A percentile compares a stretch with the other conserved stretches of the same genome.
phyloP scores from a whole-genome alignment of 2,329 filamentous ascomycete genomes.

The Ceratocystis cubensis region DNA sequence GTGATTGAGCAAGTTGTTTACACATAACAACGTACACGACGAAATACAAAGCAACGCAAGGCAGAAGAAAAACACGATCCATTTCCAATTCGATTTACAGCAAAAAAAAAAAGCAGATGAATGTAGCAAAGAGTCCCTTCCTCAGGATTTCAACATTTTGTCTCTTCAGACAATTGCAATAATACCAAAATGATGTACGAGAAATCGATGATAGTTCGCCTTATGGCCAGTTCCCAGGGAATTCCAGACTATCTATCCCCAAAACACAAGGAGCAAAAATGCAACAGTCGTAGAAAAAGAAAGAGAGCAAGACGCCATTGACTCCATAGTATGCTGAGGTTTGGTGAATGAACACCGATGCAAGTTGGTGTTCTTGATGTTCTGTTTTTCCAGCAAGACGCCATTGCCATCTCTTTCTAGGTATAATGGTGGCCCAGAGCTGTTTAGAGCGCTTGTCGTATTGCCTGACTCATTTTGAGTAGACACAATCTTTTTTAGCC shows the following conservation, averaged over 20 bases:
- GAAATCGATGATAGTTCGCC: too few relatives aligned
- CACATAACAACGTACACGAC: too few relatives aligned
- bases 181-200: background rate
- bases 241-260: background rate
- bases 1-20: too few relatives aligned
- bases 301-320: background rate
- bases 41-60: too few relatives aligned
- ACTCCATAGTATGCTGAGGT: background rate
- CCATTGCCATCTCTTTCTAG: background rate
- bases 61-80: too few relatives aligned
- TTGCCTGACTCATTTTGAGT: background rate
- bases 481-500: too few relatives aligned
- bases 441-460: background rate
- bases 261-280: background rate
- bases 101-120: too few relatives aligned
- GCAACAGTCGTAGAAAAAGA: background rate
- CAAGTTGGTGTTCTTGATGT: slow-evolving; percentile 2
- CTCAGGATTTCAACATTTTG: too few relatives aligned
- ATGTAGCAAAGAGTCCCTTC: too few relatives aligned
- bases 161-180: background rate
- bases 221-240: background rate
- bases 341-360: slow-evolving; percentile 1
- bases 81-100: too few relatives aligned
- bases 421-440: background rate
- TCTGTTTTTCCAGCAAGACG: slow-evolving; percentile 2